A percentile compares a stretch with the other conserved stretches of the same genome.
Conservation (phyloP, 1,284 basidiomycete genomes). For the Leccinum angustisporum region DNA sequence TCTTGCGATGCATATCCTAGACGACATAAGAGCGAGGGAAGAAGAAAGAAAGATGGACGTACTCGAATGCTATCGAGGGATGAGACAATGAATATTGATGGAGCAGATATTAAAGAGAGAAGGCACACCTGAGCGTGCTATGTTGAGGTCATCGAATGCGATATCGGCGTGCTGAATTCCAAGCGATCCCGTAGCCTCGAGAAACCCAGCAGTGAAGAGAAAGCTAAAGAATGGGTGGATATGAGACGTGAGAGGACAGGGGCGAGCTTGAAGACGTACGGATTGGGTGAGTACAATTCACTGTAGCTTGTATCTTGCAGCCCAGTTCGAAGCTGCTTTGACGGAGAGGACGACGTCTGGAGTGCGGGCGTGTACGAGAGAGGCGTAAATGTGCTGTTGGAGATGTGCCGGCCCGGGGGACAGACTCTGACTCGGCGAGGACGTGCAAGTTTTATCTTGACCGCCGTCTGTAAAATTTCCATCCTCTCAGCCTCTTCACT, state of each 20-base stretch:
- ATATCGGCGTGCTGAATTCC: conserved; percentile 60
- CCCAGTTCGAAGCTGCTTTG: conserved; percentile 58
- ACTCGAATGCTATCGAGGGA: conserved; percentile 60
- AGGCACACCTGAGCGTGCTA: conserved; percentile 72
- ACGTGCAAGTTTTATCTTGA: conserved; percentile 24
- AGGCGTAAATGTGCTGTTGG: conserved; percentile 72
- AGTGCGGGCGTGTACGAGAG: conserved; percentile 70
- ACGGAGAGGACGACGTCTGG: conserved; percentile 76
- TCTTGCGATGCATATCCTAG: conserved; percentile 78
- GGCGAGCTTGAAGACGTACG: conserved; percentile 37
- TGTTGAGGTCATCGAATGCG: conserved; percentile 82
- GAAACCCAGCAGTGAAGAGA: conserved; percentile 81
- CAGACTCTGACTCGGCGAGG: conserved; percentile 22
- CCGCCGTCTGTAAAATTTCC: not conserved
- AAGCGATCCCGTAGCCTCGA: conserved; percentile 48
- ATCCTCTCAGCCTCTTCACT: conserved; percentile 51
- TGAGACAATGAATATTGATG: conserved; percentile 11
- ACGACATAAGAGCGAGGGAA: conserved; percentile 1
- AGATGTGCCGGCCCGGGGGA: conserved; percentile 45
- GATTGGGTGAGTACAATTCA: conserved; percentile 84
- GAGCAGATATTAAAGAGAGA: not conserved
- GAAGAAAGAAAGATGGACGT: conserved; percentile 23
- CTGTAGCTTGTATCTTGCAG: conserved; percentile 76
- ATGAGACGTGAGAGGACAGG: conserved; percentile 1
- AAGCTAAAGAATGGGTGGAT: conserved; percentile 66